These are phyloP conservation scores for Carex littledalei DNA, from an alignment of 176 grass and related monocot species.

Conservation along the genomic window DNA sequence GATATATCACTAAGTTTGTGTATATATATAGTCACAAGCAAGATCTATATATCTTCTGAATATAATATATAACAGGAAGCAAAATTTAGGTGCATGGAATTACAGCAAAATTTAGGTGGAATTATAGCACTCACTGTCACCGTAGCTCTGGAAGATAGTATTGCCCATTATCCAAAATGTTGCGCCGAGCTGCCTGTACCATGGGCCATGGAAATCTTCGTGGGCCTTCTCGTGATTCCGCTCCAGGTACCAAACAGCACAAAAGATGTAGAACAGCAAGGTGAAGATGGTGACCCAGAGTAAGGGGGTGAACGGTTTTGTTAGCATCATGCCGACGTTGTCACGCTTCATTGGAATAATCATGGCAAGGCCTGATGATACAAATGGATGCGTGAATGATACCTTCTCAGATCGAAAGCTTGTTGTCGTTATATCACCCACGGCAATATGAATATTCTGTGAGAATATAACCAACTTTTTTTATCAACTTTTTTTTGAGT, in stretches of 20 bases:
- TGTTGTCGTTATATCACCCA: conserved; percentile 29
- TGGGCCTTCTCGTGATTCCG: neutral
- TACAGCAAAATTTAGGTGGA: neutral
- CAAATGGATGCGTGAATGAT: conserved; percentile 24
- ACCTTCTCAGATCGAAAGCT: conserved; percentile 1
- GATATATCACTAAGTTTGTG: no score
- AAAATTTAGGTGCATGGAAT: neutral
- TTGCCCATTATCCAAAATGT: conserved; percentile 34
- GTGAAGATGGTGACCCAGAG: conserved; percentile 26
- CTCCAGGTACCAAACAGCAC: conserved; percentile 28
- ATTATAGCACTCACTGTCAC: neutral
- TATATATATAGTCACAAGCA: no score
- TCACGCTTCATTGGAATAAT: conserved; percentile 13
- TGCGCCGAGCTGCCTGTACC: conserved; percentile 25
- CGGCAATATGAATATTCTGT: conserved; percentile 21
- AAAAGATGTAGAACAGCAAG: neutral
- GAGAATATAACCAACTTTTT: neutral
- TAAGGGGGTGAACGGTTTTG: conserved; percentile 19
- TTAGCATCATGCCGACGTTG: conserved; percentile 17
- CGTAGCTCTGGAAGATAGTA: conserved; percentile 15
- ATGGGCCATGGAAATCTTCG: conserved; percentile 18
- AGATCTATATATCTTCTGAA: no score
- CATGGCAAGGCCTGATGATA: conserved; percentile 26
- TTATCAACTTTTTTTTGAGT: neutral
- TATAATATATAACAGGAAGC: neutral